Evolutionary conservation across 805 yeast genomes (phyloP).

Genomic region (Candida namnaoensis): DNA sequence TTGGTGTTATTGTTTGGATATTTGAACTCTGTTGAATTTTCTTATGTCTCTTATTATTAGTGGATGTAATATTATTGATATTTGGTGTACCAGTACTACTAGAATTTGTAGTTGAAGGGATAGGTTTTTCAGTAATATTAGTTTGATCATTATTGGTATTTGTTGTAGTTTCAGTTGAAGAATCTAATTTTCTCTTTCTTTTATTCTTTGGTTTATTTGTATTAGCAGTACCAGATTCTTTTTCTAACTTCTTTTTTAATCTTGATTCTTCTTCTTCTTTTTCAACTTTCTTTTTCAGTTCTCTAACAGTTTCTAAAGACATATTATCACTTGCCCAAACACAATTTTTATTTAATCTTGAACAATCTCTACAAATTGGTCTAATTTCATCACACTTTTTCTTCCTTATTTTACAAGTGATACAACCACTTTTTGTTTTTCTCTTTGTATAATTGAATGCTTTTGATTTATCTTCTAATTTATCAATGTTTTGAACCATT

Average conservation of each 20-base stretch:
- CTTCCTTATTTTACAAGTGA: conserved; percentile 61
- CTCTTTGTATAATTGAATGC: conserved; percentile 19
- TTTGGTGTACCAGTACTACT: no score
- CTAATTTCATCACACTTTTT: conserved; percentile 68
- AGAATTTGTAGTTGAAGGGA: background rate
- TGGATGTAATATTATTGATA: no score
- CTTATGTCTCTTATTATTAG: no score
- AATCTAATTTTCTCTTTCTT: background rate
- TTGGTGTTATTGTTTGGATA: no score
- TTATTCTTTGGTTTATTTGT: background rate
- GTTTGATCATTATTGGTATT: no score
- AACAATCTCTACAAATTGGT: conserved; percentile 65
- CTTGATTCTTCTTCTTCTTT: conserved; percentile 10
- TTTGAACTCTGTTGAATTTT: no score
- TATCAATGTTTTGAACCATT: conserved; percentile 11
- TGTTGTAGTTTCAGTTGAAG: background rate
- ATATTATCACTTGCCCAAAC: conserved; percentile 52
- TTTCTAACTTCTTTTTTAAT: conserved; percentile 1
- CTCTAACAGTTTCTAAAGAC: conserved; percentile 20
- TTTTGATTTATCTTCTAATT: conserved; percentile 3
- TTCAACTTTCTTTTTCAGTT: conserved; percentile 18
- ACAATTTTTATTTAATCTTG: conserved; percentile 54
- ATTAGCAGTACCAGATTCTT: background rate
- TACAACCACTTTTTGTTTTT: conserved; percentile 52
- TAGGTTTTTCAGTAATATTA: no score